Conservation (phyloP, 768 basidiomycete species). For the Suillus discolor region DNA sequence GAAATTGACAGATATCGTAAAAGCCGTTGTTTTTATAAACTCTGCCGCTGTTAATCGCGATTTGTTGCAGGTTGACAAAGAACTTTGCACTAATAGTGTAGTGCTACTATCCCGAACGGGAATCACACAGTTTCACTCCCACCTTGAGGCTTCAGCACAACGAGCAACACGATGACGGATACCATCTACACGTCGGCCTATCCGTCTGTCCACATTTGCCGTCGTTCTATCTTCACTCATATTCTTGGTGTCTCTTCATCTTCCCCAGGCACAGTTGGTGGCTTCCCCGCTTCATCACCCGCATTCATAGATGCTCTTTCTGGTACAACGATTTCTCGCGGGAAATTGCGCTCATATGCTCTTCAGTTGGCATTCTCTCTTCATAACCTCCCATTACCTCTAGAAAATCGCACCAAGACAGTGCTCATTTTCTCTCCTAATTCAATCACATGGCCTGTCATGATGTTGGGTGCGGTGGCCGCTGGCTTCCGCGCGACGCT, state of each 20-base stretch:
- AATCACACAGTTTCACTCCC: not conserved
- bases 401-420: constrained; percentile 42
- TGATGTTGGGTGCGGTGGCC: constrained; percentile 51
- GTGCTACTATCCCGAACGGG: not conserved
- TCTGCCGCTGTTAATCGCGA: not conserved
- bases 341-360: constrained; percentile 51
- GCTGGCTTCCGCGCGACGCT: constrained; percentile 71
- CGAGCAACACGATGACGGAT: constrained; percentile 20
- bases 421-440: constrained; percentile 73
- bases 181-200: constrained; percentile 23
- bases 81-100: not conserved
- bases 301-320: constrained; percentile 72
- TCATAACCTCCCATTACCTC: constrained; percentile 45
- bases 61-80: not conserved
- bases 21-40: not conserved
- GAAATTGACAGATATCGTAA: not conserved
- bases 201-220: constrained; percentile 21
- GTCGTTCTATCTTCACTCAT: constrained; percentile 35
- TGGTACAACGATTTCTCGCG: constrained; percentile 57
- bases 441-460: constrained; percentile 55
- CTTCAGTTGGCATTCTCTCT: constrained; percentile 64
- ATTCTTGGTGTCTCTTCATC: constrained; percentile 23
- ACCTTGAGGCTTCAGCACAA: not conserved
- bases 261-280: constrained; percentile 37
- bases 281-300: constrained; percentile 43